Base-by-base conservation (phyloP, 331 rosid species). In the Saraca asoca region DNA sequence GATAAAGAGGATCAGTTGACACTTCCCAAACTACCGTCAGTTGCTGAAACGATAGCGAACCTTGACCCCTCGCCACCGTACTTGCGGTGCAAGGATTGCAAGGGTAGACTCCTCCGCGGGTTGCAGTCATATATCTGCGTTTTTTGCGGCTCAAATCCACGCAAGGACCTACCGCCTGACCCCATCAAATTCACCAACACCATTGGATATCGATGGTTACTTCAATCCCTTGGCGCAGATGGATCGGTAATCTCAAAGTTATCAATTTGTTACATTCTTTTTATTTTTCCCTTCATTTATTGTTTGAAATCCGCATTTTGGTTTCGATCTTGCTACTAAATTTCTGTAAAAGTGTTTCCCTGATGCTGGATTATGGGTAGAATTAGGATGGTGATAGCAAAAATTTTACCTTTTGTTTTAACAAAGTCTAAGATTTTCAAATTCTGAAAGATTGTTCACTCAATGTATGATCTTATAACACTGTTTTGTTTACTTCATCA, bases 31-130 rank as follows among this genome's bases (percentile, higher is more conserved):
- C 85, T 90, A 43, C 86, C 93, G 39, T 83, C 91, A 9, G 70
- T 75, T 11, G 72, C 85, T 24, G 85, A 90, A 74, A 69, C 96
- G 58, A 61, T 88, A 34, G 80, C 87, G 0, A 57, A 78, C 59
- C 82, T 93, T 56, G 91, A 94, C 81, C 92, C 96, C 2, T 88
- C 96, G 3, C 95, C 92, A n/a, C 85, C 87, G 5, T 68, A 85
- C 64, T 95, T 88, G 41, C 87, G 99, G 18, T 90, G 97, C 80
- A 82, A 81, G 63, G 77, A 78, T 54, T 94, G 99, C 80, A 78
- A 80, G 12, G 99, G 88, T 5, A 84, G 85, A 24, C 85, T 94
- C 51, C 86, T 90, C 14, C 78, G 90, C 4, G 98, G 84, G 34
- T 10, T 79, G 5, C 75, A 82, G 45, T 86, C 98, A 4, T 64